These are phyloP conservation scores for Globisporangium ultimum DNA, from an alignment of 352 stramenopile genomes.

Conservation along the genomic window DNA sequence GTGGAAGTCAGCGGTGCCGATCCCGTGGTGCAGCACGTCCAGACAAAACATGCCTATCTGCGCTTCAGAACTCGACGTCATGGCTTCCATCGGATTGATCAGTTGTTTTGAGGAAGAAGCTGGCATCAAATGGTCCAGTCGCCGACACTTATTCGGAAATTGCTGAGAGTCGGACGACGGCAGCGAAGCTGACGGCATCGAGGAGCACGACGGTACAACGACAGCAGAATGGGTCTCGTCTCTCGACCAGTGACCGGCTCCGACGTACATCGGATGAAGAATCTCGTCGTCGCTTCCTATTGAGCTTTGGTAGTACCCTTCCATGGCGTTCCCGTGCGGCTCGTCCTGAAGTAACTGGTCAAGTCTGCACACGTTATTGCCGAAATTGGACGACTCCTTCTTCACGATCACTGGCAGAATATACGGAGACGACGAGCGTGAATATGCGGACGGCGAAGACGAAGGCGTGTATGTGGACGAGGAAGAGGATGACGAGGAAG, in stretches of 20 bases:
- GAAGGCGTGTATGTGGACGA: slow-evolving; percentile 5
- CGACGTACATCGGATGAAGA: slow-evolving; percentile 24
- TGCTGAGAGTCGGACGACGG: too few species aligned
- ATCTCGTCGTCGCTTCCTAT: slow-evolving; percentile 51
- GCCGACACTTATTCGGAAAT: slow-evolving; percentile 11
- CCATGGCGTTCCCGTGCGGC: slow-evolving; percentile 18
- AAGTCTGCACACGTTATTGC: slow-evolving; percentile 24
- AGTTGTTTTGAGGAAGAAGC: slow-evolving; percentile 7
- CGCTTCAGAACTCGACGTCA: slow-evolving; percentile 5
- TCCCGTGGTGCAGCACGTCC: background rate
- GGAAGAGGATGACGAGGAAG: slow-evolving; percentile 1
- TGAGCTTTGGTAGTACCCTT: slow-evolving; percentile 51
- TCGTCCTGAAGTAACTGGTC: slow-evolving; percentile 72
- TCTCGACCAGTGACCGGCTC: slow-evolving; percentile 9
- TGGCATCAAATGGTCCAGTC: slow-evolving; percentile 4
- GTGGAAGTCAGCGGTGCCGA: background rate
- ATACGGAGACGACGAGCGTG: slow-evolving; percentile 13
- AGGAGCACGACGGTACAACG: slow-evolving; percentile 6
- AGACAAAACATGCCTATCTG: slow-evolving; percentile 4
- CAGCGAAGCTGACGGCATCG: background rate
- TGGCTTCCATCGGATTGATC: slow-evolving; percentile 33
- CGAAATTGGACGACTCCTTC: background rate
- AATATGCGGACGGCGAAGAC: slow-evolving; percentile 15
- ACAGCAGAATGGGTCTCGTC: slow-evolving; percentile 9
- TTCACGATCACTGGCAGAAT: slow-evolving; percentile 6